Evolutionary conservation across 1,139 yeast species (phyloP).

Genomic region (Yamadazyma sp.): DNA sequence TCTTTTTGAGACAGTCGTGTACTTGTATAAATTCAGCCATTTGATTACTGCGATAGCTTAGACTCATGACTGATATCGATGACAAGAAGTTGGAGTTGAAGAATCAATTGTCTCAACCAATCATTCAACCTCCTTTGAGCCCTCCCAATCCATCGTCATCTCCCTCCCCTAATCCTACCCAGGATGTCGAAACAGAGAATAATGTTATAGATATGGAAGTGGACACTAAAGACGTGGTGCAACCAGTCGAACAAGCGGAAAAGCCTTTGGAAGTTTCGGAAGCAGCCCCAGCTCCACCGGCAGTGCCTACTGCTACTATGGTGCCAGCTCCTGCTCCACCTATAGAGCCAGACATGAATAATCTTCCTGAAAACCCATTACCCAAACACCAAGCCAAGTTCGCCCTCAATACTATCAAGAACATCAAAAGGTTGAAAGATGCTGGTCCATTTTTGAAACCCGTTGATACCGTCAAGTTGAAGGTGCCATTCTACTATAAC

Average conservation of each 20-base stretch:
- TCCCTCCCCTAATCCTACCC: conserved; percentile 11
- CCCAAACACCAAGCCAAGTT: conserved; percentile 84
- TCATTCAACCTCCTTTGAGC: conserved; percentile 12
- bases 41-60: not conserved
- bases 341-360: conserved; percentile 68
- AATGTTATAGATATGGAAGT: conserved; percentile 1
- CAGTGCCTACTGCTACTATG: conserved; percentile 21
- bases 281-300: conserved; percentile 11
- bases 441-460: conserved; percentile 89
- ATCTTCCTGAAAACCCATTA: conserved; percentile 66
- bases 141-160: conserved; percentile 13
- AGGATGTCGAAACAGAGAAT: conserved; percentile 1
- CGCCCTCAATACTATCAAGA: conserved; percentile 66
- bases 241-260: conserved; percentile 1
- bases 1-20: conserved; percentile 5
- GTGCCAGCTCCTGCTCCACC: conserved; percentile 75
- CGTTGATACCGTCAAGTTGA: conserved; percentile 83
- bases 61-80: conserved; percentile 4
- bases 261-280: conserved; percentile 10
- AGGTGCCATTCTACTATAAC: conserved; percentile 88
- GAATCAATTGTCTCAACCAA: conserved; percentile 3
- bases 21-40: conserved; percentile 4
- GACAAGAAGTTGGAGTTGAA: conserved; percentile 10
- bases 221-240: not conserved
- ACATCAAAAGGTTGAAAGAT: conserved; percentile 87